These are phyloP conservation scores for Suhomyces taliae DNA, from an alignment of 1,139 yeast species.

Conservation along the genomic window DNA sequence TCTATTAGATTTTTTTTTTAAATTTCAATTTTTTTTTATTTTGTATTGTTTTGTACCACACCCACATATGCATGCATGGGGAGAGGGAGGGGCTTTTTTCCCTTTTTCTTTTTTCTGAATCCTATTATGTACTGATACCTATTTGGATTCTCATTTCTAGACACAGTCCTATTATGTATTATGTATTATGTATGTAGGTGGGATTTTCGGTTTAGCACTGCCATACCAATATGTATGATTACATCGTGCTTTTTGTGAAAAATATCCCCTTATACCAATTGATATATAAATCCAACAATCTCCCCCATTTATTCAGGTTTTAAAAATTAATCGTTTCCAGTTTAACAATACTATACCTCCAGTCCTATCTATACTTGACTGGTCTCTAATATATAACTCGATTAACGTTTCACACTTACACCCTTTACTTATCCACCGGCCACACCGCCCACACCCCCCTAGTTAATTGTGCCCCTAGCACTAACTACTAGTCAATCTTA, in stretches of 20 bases:
- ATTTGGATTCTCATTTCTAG: slow-evolving; percentile 3
- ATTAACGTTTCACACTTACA: no score
- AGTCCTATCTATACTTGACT: no score
- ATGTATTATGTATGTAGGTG: not conserved
- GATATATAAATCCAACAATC: not conserved
- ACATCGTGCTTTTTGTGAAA: slow-evolving; percentile 8
- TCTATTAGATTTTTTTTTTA: no score
- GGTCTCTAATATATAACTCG: no score
- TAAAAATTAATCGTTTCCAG: no score
- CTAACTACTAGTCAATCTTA: no score
- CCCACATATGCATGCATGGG: not conserved
- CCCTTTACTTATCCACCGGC: not conserved
- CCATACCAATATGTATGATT: slow-evolving; percentile 5
- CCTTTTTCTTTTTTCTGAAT: not conserved
- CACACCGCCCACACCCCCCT: not conserved
- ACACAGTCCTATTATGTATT: slow-evolving; percentile 3
- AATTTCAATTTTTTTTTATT: no score
- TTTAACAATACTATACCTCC: no score
- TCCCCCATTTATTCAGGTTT: not conserved
- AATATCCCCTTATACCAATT: slow-evolving; percentile 5
- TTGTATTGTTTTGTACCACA: not conserved
- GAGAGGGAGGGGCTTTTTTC: no score
- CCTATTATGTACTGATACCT: slow-evolving; percentile 1
- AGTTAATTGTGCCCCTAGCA: not conserved
- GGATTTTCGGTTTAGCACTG: slow-evolving; percentile 5